These are phyloP conservation scores for Aureobasidium sp. DNA, from an alignment of 2,329 filamentous ascomycete species.

Conservation along the genomic window DNA sequence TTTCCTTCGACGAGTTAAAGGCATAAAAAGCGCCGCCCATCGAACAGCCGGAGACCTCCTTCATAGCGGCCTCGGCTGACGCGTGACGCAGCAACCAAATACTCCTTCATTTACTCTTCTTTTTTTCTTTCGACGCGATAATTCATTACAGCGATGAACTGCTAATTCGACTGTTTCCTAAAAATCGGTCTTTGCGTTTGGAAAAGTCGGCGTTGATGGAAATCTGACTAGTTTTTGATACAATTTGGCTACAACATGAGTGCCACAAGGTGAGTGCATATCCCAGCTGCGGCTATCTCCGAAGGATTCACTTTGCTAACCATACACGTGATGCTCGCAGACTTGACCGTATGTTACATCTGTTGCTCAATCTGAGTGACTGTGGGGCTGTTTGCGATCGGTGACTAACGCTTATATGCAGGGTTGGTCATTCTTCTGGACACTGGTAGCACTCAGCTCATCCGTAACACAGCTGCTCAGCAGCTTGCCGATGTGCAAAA, in stretches of 20 bases:
- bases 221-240: background rate
- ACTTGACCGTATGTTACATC: constrained; percentile 30
- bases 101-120: background rate
- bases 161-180: background rate
- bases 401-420: background rate
- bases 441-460: constrained; percentile 91
- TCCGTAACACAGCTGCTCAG: constrained; percentile 92
- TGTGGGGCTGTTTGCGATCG: background rate
- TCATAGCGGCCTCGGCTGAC: constrained; percentile 10
- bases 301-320: constrained; percentile 10
- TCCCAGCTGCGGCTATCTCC: constrained; percentile 4
- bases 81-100: constrained; percentile 6
- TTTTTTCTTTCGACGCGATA: background rate
- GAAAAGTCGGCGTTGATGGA: constrained; percentile 1
- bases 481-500: constrained; percentile 98
- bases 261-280: constrained; percentile 15
- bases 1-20: constrained; percentile 10
- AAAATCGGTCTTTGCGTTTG: constrained; percentile 9
- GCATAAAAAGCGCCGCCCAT: constrained; percentile 10
- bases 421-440: constrained; percentile 48
- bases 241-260: constrained; percentile 12
- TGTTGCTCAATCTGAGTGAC: background rate
- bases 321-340: constrained; percentile 18
- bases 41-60: constrained; percentile 8
- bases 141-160: background rate